Conservation (phyloP, 306 rosid species). For the Fagus sylvatica region DNA sequence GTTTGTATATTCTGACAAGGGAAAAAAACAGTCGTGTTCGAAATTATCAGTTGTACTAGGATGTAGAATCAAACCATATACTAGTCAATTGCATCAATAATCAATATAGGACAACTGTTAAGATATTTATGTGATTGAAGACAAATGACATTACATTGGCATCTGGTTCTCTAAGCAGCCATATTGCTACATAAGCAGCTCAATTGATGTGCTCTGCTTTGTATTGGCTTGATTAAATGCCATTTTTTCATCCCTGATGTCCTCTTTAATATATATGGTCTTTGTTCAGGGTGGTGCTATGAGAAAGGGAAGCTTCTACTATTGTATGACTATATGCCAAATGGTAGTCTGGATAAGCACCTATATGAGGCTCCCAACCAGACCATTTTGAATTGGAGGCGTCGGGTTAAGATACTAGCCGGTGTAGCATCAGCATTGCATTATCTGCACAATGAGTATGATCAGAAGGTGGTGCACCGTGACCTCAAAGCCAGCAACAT, state of each 20-base stretch:
- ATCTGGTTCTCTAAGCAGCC: too few species aligned
- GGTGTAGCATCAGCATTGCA: constrained; percentile 54
- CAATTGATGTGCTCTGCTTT: not conserved
- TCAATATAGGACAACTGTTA: too few species aligned
- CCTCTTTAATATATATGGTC: not conserved
- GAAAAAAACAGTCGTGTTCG: too few species aligned
- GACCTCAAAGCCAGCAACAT: constrained; percentile 53
- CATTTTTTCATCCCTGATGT: not conserved
- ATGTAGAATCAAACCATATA: too few species aligned
- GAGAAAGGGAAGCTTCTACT: constrained; percentile 52
- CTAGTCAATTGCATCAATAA: too few species aligned
- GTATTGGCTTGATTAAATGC: not conserved
- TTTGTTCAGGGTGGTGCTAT: constrained; percentile 50
- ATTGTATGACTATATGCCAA: constrained; percentile 56
- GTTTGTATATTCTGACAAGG: too few species aligned
- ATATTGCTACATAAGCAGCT: too few species aligned
- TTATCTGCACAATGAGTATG: constrained; percentile 51
- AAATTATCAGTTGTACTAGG: too few species aligned
- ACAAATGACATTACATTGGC: too few species aligned
- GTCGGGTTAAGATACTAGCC: constrained; percentile 36
- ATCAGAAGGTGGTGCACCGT: constrained; percentile 49
- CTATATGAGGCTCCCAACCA: constrained; percentile 20
- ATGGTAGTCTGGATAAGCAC: constrained; percentile 52
- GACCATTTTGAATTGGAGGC: constrained; percentile 39
- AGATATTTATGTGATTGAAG: too few species aligned